These are phyloP conservation scores for Ceratobasidium sp. DNA, from an alignment of 1,284 basidiomycete species.

Conservation along the genomic window DNA sequence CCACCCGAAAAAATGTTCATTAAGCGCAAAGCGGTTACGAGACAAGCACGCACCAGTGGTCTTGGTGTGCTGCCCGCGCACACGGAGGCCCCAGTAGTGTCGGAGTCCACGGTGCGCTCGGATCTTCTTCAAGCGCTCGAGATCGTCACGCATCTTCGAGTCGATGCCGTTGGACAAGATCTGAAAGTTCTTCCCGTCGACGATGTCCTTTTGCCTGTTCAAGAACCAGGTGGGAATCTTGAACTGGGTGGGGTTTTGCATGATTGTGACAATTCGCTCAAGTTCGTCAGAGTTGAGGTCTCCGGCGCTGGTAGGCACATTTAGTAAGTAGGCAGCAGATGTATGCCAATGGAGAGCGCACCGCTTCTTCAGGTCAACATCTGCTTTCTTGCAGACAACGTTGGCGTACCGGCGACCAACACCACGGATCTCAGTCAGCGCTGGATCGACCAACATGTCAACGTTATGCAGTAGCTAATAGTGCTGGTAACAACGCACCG, in stretches of 20 bases:
- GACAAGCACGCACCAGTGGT: slow-evolving; percentile 80
- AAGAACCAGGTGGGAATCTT: slow-evolving; percentile 99
- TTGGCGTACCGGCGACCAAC: slow-evolving; percentile 99
- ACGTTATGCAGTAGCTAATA: background rate
- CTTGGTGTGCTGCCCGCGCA: slow-evolving; percentile 99
- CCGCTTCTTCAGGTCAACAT: slow-evolving; percentile 99
- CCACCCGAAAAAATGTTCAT: background rate
- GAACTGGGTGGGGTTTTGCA: slow-evolving; percentile 99
- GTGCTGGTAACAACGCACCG: slow-evolving; percentile 49
- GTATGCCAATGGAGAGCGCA: slow-evolving; percentile 60
- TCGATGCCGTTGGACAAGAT: slow-evolving; percentile 97
- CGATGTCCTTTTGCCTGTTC: slow-evolving; percentile 98
- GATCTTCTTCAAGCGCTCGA: slow-evolving; percentile 99
- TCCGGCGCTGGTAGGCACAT: slow-evolving; percentile 70
- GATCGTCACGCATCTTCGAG: slow-evolving; percentile 98
- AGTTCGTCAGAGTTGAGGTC: slow-evolving; percentile 97
- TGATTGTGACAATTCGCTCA: slow-evolving; percentile 98
- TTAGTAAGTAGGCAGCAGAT: slow-evolving; percentile 5
- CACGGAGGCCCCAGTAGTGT: slow-evolving; percentile 96
- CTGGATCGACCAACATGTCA: slow-evolving; percentile 23
- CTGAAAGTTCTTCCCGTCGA: slow-evolving; percentile 97
- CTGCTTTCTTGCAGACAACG: slow-evolving; percentile 99
- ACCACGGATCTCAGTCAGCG: slow-evolving; percentile 99
- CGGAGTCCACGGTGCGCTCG: slow-evolving; percentile 97
- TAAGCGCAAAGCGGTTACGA: background rate